Evolutionary conservation across 257 asterid genomes (phyloP).

Genomic region (Nicotiana tomentosiformis): DNA sequence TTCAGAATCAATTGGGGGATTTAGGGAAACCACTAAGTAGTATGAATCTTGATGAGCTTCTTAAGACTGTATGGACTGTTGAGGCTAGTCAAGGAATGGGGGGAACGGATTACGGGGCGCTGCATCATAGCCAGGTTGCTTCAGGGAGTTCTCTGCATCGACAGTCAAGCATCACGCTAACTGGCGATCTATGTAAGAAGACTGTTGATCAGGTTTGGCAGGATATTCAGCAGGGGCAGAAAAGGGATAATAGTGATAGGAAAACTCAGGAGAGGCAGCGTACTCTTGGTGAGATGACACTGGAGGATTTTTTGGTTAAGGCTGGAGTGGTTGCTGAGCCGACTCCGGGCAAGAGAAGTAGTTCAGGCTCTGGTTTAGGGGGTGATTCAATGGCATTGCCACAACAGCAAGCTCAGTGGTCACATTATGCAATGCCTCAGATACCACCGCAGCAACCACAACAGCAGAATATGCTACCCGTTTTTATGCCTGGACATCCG

Average conservation of each 20-base stretch:
- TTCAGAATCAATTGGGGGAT: slow-evolving; percentile 80
- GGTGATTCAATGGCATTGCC: slow-evolving; percentile 31
- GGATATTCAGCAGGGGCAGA: slow-evolving; percentile 70
- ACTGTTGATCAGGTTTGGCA: slow-evolving; percentile 98
- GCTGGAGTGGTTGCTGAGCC: slow-evolving; percentile 88
- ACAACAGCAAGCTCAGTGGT: slow-evolving; percentile 56
- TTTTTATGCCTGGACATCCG: slow-evolving; percentile 41
- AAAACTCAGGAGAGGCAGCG: slow-evolving; percentile 11
- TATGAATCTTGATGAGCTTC: slow-evolving; percentile 96
- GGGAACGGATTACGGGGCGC: slow-evolving; percentile 27
- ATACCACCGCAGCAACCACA: slow-evolving; percentile 34
- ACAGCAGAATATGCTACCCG: slow-evolving; percentile 31
- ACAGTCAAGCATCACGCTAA: slow-evolving; percentile 40
- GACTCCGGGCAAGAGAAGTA: slow-evolving; percentile 20
- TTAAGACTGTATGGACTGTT: slow-evolving; percentile 67
- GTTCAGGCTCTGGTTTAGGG: slow-evolving; percentile 25
- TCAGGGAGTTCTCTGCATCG: slow-evolving; percentile 34
- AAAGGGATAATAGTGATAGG: slow-evolving; percentile 46
- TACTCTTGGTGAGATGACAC: slow-evolving; percentile 79
- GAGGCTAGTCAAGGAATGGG: slow-evolving; percentile 51
- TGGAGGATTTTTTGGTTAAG: slow-evolving; percentile 89
- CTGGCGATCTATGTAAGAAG: slow-evolving; percentile 74
- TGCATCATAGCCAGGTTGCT: slow-evolving; percentile 24
- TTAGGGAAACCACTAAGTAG: slow-evolving; percentile 72
- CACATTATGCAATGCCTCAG: slow-evolving; percentile 37